These are phyloP conservation scores for Stagonosporopsis rhizophila DNA, from an alignment of 2,329 filamentous ascomycete genomes.

Conservation along the genomic window DNA sequence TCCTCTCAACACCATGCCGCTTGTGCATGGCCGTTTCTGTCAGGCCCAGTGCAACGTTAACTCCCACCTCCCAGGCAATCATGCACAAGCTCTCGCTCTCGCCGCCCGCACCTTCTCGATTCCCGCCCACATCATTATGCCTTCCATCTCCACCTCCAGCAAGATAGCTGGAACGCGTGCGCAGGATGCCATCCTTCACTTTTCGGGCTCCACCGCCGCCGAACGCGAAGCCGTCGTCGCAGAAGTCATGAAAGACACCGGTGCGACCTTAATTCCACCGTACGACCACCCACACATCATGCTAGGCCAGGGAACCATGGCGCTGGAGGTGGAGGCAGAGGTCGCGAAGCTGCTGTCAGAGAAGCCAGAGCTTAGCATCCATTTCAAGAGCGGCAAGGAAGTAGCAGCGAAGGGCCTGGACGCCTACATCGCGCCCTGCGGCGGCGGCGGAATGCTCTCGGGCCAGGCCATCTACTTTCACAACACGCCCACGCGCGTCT, in stretches of 20 bases:
- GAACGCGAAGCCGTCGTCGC: constrained; percentile 81
- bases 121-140: constrained; percentile 91
- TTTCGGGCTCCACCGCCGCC: constrained; percentile 78
- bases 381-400: not conserved
- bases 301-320: constrained; percentile 90
- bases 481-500: constrained; percentile 76
- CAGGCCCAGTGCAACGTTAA: not conserved
- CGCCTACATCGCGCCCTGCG: constrained; percentile 77
- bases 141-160: constrained; percentile 78
- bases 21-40: not conserved
- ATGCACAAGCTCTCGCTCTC: constrained; percentile 89
- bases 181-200: constrained; percentile 79
- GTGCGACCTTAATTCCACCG: constrained; percentile 81
- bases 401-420: constrained; percentile 43
- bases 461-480: constrained; percentile 80
- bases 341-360: constrained; percentile 61
- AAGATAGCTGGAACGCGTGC: constrained; percentile 84
- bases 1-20: not conserved
- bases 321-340: constrained; percentile 81
- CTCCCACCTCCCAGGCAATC: constrained; percentile 71
- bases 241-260: constrained; percentile 73
- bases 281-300: constrained; percentile 94
- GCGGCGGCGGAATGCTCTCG: constrained; percentile 86
- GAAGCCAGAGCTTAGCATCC: constrained; percentile 22
- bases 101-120: constrained; percentile 77